These are phyloP conservation scores for Rhizopogon vesiculosus DNA, from an alignment of 768 basidiomycete genomes.

Conservation along the genomic window DNA sequence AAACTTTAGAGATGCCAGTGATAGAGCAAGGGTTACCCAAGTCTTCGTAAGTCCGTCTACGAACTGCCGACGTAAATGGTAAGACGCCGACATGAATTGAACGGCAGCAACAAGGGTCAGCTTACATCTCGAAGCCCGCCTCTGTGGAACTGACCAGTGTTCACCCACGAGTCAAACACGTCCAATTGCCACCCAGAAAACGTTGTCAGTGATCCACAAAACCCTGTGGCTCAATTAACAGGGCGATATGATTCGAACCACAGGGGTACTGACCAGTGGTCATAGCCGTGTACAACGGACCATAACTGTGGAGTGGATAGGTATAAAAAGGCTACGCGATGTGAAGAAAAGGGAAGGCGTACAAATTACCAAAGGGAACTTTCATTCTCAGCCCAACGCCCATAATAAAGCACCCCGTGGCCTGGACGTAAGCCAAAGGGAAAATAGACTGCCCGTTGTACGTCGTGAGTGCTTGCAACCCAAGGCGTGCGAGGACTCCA, in stretches of 20 bases:
- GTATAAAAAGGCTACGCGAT: conserved; percentile 5
- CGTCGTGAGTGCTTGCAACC: conserved; percentile 64
- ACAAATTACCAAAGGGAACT: conserved; percentile 73
- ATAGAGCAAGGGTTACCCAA: conserved; percentile 71
- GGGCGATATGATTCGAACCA: background rate
- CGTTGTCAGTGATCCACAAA: conserved; percentile 95
- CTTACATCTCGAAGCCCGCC: conserved; percentile 72
- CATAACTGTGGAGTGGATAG: conserved; percentile 53
- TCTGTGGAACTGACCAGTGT: conserved; percentile 49
- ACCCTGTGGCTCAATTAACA: conserved; percentile 42
- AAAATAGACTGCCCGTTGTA: conserved; percentile 79
- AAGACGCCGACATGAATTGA: background rate
- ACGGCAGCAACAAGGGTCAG: background rate
- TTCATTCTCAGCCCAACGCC: conserved; percentile 71
- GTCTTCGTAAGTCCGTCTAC: conserved; percentile 83
- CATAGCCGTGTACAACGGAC: conserved; percentile 80
- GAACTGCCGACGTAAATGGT: conserved; percentile 44
- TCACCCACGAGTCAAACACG: conserved; percentile 81
- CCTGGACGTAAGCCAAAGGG: conserved; percentile 80
- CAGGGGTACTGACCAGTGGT: conserved; percentile 62
- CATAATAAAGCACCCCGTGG: conserved; percentile 88
- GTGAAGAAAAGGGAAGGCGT: conserved; percentile 25
- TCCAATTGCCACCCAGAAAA: conserved; percentile 96
- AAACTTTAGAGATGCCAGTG: conserved; percentile 71
- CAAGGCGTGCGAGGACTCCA: conserved; percentile 80